These are phyloP conservation scores for Gossypium schwendimanii DNA, from an alignment of 441 rosid genomes.

Conservation along the genomic window DNA sequence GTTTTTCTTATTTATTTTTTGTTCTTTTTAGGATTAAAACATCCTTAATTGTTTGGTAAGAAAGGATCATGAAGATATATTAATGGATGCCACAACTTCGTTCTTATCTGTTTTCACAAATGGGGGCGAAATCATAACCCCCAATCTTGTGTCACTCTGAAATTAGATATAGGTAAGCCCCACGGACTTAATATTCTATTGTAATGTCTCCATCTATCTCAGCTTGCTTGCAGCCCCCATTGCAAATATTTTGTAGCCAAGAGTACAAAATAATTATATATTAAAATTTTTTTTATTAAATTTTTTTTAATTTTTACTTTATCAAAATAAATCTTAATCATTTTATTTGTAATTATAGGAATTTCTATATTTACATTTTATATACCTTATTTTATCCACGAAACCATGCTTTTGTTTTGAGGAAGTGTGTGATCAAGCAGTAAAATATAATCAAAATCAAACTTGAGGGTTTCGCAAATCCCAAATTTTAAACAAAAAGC, in stretches of 20 bases:
- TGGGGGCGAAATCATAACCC: constrained; percentile 24
- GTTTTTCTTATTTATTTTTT: not conserved
- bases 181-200: constrained; percentile 16
- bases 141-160: constrained; percentile 14
- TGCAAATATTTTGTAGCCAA: not conserved
- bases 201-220: constrained; percentile 13
- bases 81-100: constrained; percentile 14
- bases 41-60: not conserved
- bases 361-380: no score
- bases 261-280: no score
- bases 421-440: no score
- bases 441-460: no score
- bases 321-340: no score
- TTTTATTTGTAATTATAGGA: no score
- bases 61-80: not conserved
- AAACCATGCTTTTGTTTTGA: no score
- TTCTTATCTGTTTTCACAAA: constrained; percentile 25
- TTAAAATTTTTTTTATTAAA: no score
- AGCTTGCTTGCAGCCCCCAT: not conserved
- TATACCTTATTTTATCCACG: not conserved
- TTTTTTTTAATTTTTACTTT: no score
- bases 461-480: no score
- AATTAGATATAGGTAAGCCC: constrained; percentile 24
- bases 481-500: not conserved
- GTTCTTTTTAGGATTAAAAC: no score